These are phyloP conservation scores for Suillus lakei DNA, from an alignment of 768 basidiomycete species.

Conservation along the genomic window DNA sequence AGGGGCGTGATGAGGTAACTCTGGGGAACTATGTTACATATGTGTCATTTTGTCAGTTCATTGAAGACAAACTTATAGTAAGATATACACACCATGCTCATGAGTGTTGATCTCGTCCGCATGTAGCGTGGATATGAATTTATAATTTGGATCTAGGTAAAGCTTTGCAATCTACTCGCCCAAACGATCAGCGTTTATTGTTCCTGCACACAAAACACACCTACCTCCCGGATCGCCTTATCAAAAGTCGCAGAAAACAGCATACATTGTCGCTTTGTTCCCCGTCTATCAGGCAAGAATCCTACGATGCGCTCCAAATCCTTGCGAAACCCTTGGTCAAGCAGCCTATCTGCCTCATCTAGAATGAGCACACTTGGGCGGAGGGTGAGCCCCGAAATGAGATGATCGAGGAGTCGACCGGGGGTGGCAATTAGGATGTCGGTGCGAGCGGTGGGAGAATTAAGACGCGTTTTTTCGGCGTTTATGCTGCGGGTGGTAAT, in stretches of 20 bases:
- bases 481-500: conserved; percentile 22
- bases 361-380: conserved; percentile 46
- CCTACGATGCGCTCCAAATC: conserved; percentile 67
- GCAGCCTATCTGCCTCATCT: conserved; percentile 77
- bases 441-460: conserved; percentile 28
- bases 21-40: conserved; percentile 46
- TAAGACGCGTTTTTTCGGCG: conserved; percentile 31
- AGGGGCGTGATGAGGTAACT: conserved; percentile 47
- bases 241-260: conserved; percentile 80
- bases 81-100: conserved; percentile 50
- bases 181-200: background rate
- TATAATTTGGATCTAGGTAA: conserved; percentile 31
- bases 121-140: conserved; percentile 62
- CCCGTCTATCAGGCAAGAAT: conserved; percentile 45
- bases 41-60: background rate
- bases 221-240: conserved; percentile 61
- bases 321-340: conserved; percentile 75
- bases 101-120: conserved; percentile 66
- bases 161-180: conserved; percentile 28
- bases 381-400: conserved; percentile 34
- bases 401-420: conserved; percentile 74
- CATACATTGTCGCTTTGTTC: conserved; percentile 66
- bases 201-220: conserved; percentile 9
- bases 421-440: conserved; percentile 77
- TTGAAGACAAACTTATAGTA: background rate